Conservation (phyloP, 2,329 filamentous ascomycete species). For the Seiridium cupressi region DNA sequence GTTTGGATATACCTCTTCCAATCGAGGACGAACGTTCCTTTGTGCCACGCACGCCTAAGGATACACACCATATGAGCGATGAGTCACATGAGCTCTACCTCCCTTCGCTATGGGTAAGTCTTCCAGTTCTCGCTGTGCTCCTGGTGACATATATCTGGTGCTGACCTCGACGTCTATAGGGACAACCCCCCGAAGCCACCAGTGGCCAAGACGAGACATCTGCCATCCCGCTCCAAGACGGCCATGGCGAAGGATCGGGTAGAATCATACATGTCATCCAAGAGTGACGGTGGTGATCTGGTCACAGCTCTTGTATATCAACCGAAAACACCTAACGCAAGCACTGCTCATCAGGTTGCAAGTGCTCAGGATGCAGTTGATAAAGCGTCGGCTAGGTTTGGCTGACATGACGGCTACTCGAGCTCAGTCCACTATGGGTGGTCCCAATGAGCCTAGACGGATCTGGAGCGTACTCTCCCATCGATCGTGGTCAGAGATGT, state of each 20-base stretch:
- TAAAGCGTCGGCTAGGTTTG: neutral
- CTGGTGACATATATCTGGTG: too few relatives aligned
- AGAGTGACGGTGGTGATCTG: neutral
- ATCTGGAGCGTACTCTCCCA: too few relatives aligned
- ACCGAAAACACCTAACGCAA: neutral
- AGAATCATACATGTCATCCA: neutral
- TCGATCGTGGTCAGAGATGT: too few relatives aligned
- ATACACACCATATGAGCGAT: neutral
- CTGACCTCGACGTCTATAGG: neutral
- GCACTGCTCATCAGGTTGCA: neutral
- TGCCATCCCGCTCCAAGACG: neutral
- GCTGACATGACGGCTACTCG: neutral
- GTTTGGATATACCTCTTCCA: too few relatives aligned
- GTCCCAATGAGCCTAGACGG: too few relatives aligned
- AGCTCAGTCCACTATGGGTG: too few relatives aligned
- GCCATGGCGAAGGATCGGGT: neutral
- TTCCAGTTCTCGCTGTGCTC: neutral
- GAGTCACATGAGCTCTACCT: neutral
- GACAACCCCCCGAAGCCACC: neutral
- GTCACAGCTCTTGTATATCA: neutral
- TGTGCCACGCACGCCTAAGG: too few relatives aligned
- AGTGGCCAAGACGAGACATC: neutral
- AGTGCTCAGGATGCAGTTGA: neutral
- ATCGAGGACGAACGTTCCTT: too few relatives aligned
- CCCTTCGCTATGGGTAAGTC: neutral